A percentile compares a stretch with the other conserved stretches of the same genome.
Evolutionary conservation across 73 alveolate species (phyloP).

Genomic region (Effrenium voratum): DNA sequence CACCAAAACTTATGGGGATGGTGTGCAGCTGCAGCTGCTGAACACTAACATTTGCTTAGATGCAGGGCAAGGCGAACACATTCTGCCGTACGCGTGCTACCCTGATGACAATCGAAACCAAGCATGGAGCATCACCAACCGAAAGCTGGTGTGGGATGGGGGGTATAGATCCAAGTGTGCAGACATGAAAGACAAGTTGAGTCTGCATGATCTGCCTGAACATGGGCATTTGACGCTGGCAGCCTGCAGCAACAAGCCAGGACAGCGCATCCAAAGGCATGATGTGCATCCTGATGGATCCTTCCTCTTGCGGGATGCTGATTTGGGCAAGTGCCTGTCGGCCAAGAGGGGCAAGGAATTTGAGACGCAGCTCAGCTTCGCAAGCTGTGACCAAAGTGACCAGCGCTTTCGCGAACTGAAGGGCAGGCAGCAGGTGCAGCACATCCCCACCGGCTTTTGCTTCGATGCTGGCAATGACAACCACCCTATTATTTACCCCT

Average conservation of each 20-base stretch:
- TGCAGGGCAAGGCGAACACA: neutral
- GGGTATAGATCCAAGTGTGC: neutral
- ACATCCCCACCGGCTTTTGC: slow-evolving; percentile 50
- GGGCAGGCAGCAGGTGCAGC: slow-evolving; percentile 60
- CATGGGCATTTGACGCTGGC: slow-evolving; percentile 5
- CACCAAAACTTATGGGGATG: neutral
- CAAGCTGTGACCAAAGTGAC: too few species aligned
- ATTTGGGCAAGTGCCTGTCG: slow-evolving; percentile 62
- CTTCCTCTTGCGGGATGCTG: slow-evolving; percentile 38
- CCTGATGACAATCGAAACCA: slow-evolving; percentile 62
- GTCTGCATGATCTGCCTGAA: slow-evolving; percentile 37
- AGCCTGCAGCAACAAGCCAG: slow-evolving; percentile 27
- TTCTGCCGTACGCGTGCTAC: slow-evolving; percentile 3
- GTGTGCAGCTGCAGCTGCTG: slow-evolving; percentile 28
- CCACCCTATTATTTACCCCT: slow-evolving; percentile 70
- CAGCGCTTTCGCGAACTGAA: slow-evolving; percentile 65
- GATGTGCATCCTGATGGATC: slow-evolving; percentile 55
- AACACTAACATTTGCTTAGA: slow-evolving; percentile 6
- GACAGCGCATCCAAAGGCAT: slow-evolving; percentile 7
- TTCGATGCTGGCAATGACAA: slow-evolving; percentile 63
- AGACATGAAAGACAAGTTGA: slow-evolving; percentile 12
- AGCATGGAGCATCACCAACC: slow-evolving; percentile 42
- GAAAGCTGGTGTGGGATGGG: slow-evolving; percentile 56
- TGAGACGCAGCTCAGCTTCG: too few species aligned
- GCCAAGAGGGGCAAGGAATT: too few species aligned